Evolutionary conservation across 192 early-diverging fungal species (phyloP).

Genomic region (Entomortierella parvispora): DNA sequence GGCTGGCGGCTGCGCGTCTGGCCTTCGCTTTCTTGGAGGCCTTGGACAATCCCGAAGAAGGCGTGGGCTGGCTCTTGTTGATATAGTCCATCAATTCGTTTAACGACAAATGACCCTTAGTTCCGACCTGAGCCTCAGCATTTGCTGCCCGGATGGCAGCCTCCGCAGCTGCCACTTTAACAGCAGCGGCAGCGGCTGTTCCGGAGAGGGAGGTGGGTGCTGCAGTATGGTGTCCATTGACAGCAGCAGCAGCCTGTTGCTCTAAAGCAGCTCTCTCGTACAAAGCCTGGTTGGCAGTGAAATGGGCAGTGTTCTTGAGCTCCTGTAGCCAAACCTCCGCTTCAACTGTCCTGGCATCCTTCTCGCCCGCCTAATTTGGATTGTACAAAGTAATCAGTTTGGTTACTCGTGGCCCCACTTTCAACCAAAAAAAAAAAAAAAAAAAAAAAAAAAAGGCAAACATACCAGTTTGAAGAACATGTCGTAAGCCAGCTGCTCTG

Average conservation of each 20-base stretch:
- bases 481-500: slow-evolving; percentile 73
- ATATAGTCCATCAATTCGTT: slow-evolving; percentile 83
- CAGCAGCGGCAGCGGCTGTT: slow-evolving; percentile 53
- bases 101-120: slow-evolving; percentile 78
- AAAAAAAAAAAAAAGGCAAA: background rate
- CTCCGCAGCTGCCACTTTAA: slow-evolving; percentile 28
- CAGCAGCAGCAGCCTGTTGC: slow-evolving; percentile 20
- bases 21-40: slow-evolving; percentile 11
- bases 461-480: slow-evolving; percentile 66
- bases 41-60: slow-evolving; percentile 27
- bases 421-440: too few species aligned
- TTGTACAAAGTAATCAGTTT: slow-evolving; percentile 3
- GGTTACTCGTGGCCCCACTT: too few species aligned
- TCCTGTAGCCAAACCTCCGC: slow-evolving; percentile 74
- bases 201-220: slow-evolving; percentile 29
- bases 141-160: slow-evolving; percentile 49
- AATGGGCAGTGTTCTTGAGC: slow-evolving; percentile 54
- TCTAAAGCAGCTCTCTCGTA: slow-evolving; percentile 36
- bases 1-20: slow-evolving; percentile 1
- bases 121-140: slow-evolving; percentile 46
- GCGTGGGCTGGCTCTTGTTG: slow-evolving; percentile 41
- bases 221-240: slow-evolving; percentile 8
- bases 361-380: slow-evolving; percentile 72
- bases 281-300: slow-evolving; percentile 33
- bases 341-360: slow-evolving; percentile 78